A percentile compares a stretch with the other conserved stretches of the same genome.
Evolutionary conservation across 495 filamentous ascomycete species (phyloP).

Genomic region (Astrothelium subdiscretum): DNA sequence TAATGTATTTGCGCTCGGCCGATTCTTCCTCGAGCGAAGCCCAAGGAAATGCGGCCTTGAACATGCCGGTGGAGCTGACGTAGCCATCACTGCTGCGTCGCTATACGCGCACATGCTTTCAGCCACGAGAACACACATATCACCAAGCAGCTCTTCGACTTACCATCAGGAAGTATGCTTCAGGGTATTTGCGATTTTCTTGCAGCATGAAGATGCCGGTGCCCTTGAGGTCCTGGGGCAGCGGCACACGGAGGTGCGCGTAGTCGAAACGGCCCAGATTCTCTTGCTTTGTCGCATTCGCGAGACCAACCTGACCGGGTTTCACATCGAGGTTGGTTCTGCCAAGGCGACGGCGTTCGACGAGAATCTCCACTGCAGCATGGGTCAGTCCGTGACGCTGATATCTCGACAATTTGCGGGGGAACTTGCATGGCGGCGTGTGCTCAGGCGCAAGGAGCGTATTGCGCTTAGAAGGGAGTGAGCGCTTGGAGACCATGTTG

Average conservation of each 20-base stretch:
- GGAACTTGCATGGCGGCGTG: slow-evolving; percentile 49
- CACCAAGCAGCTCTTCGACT: slow-evolving; percentile 20
- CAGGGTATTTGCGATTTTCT: slow-evolving; percentile 43
- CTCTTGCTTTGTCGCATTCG: slow-evolving; percentile 55
- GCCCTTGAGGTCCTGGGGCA: slow-evolving; percentile 72
- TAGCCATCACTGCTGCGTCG: slow-evolving; percentile 88
- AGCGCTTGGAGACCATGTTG: slow-evolving; percentile 47
- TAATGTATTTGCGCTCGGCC: slow-evolving; percentile 75
- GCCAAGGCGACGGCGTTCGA: slow-evolving; percentile 74
- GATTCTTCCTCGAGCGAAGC: slow-evolving; percentile 75
- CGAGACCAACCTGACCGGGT: slow-evolving; percentile 49
- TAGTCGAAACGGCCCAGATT: slow-evolving; percentile 84
- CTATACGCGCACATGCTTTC: slow-evolving; percentile 28
- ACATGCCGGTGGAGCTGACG: slow-evolving; percentile 96
- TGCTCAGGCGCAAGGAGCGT: slow-evolving; percentile 64
- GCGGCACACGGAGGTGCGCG: slow-evolving; percentile 80
- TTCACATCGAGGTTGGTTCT: slow-evolving; percentile 85
- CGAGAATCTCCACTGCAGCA: slow-evolving; percentile 63
- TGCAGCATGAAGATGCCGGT: slow-evolving; percentile 82
- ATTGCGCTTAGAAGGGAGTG: slow-evolving; percentile 61
- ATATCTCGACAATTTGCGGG: slow-evolving; percentile 17
- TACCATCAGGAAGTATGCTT: slow-evolving; percentile 94
- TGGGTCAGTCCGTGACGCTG: slow-evolving; percentile 1
- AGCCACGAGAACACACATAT: too few relatives aligned
- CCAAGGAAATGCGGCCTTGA: slow-evolving; percentile 97